Percentiles rank a stretch among this genome's conserved stretches.
These are phyloP conservation scores for Grigorovia humatica DNA, from an alignment of 805 yeast genomes.

Conservation along the genomic window DNA sequence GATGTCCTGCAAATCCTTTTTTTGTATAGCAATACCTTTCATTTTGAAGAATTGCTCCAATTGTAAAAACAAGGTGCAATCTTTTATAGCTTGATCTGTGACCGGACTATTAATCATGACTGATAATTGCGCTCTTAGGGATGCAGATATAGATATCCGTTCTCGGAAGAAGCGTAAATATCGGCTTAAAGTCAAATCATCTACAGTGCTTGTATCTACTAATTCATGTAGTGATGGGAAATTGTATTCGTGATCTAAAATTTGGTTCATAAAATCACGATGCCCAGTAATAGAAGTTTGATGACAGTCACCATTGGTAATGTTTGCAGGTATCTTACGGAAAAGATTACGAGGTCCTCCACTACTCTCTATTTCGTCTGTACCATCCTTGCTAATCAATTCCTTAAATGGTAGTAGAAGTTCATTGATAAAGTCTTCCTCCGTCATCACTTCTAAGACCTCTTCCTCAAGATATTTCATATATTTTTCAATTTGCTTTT, in stretches of 20 bases:
- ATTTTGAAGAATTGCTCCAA: conserved; percentile 36
- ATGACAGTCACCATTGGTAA: conserved; percentile 27
- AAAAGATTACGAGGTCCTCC: conserved; percentile 30
- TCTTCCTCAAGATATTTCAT: conserved; percentile 33
- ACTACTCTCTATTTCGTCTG: conserved; percentile 7
- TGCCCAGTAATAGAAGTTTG: conserved; percentile 33
- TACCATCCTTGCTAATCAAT: conserved; percentile 7
- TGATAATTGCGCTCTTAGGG: conserved; percentile 32
- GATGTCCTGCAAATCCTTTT: conserved; percentile 31
- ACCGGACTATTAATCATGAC: conserved; percentile 33
- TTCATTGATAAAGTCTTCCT: conserved; percentile 27
- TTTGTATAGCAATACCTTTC: conserved; percentile 39
- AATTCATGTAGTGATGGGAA: conserved; percentile 30
- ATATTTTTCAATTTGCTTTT: conserved; percentile 38
- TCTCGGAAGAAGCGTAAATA: conserved; percentile 30
- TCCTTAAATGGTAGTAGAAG: conserved; percentile 32
- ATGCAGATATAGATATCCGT: conserved; percentile 31
- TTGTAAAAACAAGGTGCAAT: conserved; percentile 31
- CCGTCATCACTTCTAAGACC: conserved; percentile 22
- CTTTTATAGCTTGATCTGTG: conserved; percentile 29
- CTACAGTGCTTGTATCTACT: conserved; percentile 28
- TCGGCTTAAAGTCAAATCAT: conserved; percentile 23
- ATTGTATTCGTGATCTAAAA: conserved; percentile 33
- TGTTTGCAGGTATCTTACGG: conserved; percentile 28
- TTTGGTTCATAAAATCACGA: conserved; percentile 40